Percentiles rank a stretch among this genome's conserved stretches.
These are phyloP conservation scores for Scheffersomyces parashehatae DNA, from an alignment of 1,139 yeast genomes.

Conservation along the genomic window DNA sequence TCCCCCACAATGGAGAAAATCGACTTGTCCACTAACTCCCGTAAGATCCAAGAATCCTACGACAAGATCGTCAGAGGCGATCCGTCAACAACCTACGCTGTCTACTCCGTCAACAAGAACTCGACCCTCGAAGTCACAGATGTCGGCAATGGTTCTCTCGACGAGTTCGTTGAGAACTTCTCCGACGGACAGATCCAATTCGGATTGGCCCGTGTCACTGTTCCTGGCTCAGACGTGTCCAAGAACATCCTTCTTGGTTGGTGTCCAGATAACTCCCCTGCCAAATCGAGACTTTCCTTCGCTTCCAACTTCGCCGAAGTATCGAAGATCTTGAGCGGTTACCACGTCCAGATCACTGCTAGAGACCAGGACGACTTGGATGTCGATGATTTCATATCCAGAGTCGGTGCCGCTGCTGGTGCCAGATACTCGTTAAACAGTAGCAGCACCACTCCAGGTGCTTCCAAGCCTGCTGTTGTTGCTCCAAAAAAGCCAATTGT, in stretches of 20 bases:
- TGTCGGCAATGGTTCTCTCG: constrained; percentile 64
- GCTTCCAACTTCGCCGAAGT: constrained; percentile 77
- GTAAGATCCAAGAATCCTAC: constrained; percentile 62
- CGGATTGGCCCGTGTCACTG: constrained; percentile 85
- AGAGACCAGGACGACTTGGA: constrained; percentile 89
- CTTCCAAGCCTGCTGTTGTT: constrained; percentile 4
- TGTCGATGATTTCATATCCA: constrained; percentile 69
- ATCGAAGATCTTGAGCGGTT: constrained; percentile 69
- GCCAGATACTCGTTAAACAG: constrained; percentile 82
- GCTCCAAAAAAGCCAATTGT: constrained; percentile 18
- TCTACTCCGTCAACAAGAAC: constrained; percentile 60
- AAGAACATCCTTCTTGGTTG: constrained; percentile 88
- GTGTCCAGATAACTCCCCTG: constrained; percentile 88
- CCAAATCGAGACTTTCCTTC: constrained; percentile 71
- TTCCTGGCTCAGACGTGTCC: constrained; percentile 84
- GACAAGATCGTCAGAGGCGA: constrained; percentile 65
- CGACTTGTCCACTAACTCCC: constrained; percentile 58
- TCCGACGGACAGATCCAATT: constrained; percentile 89
- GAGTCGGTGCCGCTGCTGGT: constrained; percentile 91
- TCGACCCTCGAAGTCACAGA: constrained; percentile 59
- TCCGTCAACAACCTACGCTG: constrained; percentile 56
- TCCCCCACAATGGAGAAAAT: constrained; percentile 49
- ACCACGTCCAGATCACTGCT: constrained; percentile 97
- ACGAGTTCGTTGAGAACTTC: constrained; percentile 78
- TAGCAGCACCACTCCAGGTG: constrained; percentile 7